Percentiles rank a stretch among this genome's conserved stretches.
These are phyloP conservation scores for Saccharomycopsis javanensis DNA, from an alignment of 805 yeast genomes.

Conservation along the genomic window DNA sequence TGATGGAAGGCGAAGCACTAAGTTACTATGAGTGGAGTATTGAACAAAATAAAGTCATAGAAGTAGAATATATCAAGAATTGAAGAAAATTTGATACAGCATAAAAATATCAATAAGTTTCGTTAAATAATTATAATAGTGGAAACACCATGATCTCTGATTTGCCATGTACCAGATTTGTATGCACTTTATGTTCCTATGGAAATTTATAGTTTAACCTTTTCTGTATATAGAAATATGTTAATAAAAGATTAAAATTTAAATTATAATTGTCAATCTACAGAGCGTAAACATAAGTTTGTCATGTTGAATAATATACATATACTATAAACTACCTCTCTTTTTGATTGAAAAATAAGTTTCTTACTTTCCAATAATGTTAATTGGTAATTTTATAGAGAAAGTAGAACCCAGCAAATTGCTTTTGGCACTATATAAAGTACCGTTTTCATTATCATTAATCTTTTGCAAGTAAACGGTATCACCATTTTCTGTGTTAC, in stretches of 20 bases:
- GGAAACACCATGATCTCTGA: too few species aligned
- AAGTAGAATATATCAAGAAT: background rate
- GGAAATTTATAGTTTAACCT: too few species aligned
- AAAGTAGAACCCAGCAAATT: slow-evolving; percentile 32
- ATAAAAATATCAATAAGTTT: background rate
- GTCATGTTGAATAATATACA: background rate
- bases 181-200: too few species aligned
- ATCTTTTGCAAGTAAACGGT: slow-evolving; percentile 20
- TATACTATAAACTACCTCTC: background rate
- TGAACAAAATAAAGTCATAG: background rate
- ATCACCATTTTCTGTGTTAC: slow-evolving; percentile 11
- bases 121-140: too few species aligned
- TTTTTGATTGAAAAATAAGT: background rate
- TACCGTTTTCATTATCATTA: slow-evolving; percentile 32
- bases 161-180: too few species aligned
- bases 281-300: background rate
- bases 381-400: slow-evolving; percentile 36
- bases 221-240: too few species aligned
- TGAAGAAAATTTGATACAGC: background rate
- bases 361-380: slow-evolving; percentile 26
- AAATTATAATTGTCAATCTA: background rate
- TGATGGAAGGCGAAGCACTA: slow-evolving; percentile 5
- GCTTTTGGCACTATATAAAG: slow-evolving; percentile 27
- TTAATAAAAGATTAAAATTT: too few species aligned
- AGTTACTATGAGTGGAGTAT: slow-evolving; percentile 12